Base-by-base conservation (phyloP, 305 asterid genomes). In the Lippia alba region DNA sequence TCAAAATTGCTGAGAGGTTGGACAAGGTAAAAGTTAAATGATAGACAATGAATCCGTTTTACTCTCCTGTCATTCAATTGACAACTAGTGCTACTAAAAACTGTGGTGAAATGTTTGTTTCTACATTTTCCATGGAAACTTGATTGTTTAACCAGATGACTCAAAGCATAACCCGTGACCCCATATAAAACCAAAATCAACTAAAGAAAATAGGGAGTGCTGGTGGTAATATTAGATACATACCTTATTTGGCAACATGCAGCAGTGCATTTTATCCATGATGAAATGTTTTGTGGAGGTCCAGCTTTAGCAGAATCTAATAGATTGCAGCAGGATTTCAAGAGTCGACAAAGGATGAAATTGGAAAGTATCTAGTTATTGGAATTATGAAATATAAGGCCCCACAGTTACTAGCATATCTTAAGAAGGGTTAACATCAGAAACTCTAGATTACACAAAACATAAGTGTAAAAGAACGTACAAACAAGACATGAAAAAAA, bases 221-320 rank as follows among this genome's bases (percentile, higher is more conserved):
- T 8, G 17, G 33, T 1, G 45, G 51, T 61, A n/a, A n/a, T n/a
- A n/a, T n/a, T n/a, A n/a, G n/a, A n/a, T n/a, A 66, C 34, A 15
- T 78, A 91, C 97, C 99, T 94, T 76, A 67, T 72, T 82, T 78
- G 83, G 87, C 86, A 87, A 73, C 88, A 88, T 56, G 61, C 77
- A 18, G 85, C 64, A 45, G 67, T 83, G 62, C 18, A 86, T 56
- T 83, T 90, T 64, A 94, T 86, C 98, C 95, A 94, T 59, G 78
- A 72, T 64, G 83, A 86, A 69, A 94, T 85, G 79, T 92, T 94
- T 78, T 88, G 90, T 1, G 97, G 98, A 51, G 96, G 96, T 44
- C 94, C 97, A 63, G 83, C 75, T 36, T 78, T 59, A 32, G 59
- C 78, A 59, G 88, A 87, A 76, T 81, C 98, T 88, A 67, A 83